Base-by-base conservation (phyloP, 192 early-diverging fungal species). In the Pilaira anomala region DNA sequence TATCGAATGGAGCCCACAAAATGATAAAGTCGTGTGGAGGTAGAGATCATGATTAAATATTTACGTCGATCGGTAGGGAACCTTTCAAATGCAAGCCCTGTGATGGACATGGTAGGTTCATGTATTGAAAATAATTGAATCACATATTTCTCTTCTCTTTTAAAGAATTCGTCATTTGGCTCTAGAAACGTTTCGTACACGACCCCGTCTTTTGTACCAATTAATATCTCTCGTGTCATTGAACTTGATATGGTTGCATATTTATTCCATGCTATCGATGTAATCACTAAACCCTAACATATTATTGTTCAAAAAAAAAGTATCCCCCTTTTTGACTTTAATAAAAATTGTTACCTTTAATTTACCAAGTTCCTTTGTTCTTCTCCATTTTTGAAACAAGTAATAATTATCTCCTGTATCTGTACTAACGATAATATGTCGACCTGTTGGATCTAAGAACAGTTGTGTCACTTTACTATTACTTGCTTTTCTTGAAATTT, bases 331-430 rank as follows among this genome's bases (percentile, higher is more conserved):
- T 21, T 11, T 0, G 11, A 24, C 25, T 41, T n/a, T 13, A n/a
- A n/a, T n/a, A n/a, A n/a, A n/a, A n/a, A n/a, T n/a, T n/a, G 41
- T 21, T 71, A 91, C 90, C 77, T 87, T 88, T 40, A 96, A 83
- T 71, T 83, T 87, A 18, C 76, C 60, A 36, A 98, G 77, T 33
- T 80, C 67, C 65, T 93, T 93, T 13, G 88, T 87, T 61, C 89
- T 87, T 61, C 90, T 89, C 93, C 93, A 96, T 49, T 83, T 83
- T 48, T 85, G 77, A 72, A 83, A 88, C 51, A 93, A 76, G 69
- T 98, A 98, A 68, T 91, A 97, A 67, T 88, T 96, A 62, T 96
- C 93, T 56, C 93, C 94, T 18, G 85, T 78, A 24, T 91, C 83
- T 4, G 94, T 94, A 1, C 88, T 87, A 48, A 95, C 83, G 53